These are phyloP conservation scores for Arthrobotrys conoides DNA, from an alignment of 2,329 filamentous ascomycete genomes.

Conservation along the genomic window DNA sequence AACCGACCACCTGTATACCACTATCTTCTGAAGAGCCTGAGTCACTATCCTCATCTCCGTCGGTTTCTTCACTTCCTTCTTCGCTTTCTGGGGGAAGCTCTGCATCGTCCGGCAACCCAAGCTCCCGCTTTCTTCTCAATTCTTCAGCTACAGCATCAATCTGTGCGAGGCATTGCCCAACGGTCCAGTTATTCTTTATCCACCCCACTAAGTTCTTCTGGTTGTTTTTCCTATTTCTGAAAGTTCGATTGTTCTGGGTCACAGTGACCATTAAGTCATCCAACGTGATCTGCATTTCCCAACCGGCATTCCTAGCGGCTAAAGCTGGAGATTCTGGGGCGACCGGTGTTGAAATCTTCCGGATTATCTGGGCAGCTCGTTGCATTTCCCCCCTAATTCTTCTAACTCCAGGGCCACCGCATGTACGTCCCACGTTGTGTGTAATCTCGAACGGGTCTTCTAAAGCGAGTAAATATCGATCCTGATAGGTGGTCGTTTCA, in stretches of 20 bases:
- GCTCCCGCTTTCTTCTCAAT: conserved; percentile 37
- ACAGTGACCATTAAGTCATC: conserved; percentile 54
- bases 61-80: conserved; percentile 37
- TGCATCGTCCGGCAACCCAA: conserved; percentile 53
- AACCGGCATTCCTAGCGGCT: conserved; percentile 16
- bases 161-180: conserved; percentile 51
- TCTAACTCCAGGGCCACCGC: conserved; percentile 62
- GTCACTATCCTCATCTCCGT: conserved; percentile 29
- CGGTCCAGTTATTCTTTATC: conserved; percentile 47
- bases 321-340: conserved; percentile 3
- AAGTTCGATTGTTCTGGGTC: conserved; percentile 45
- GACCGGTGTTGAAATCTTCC: conserved; percentile 44
- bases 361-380: conserved; percentile 63
- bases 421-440: conserved; percentile 87
- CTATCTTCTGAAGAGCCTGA: conserved; percentile 38
- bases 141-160: conserved; percentile 52
- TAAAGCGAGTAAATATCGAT: conserved; percentile 84
- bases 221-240: conserved; percentile 52
- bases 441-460: conserved; percentile 91
- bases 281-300: conserved; percentile 35
- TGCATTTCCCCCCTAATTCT: conserved; percentile 63
- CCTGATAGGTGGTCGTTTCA: conserved; percentile 62
- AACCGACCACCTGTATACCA: conserved; percentile 7
- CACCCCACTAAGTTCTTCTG: conserved; percentile 57
- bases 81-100: conserved; percentile 54